phyloP scores from a whole-genome alignment of 2,329 filamentous ascomycete species.

The Setomelanomma holmii region DNA sequence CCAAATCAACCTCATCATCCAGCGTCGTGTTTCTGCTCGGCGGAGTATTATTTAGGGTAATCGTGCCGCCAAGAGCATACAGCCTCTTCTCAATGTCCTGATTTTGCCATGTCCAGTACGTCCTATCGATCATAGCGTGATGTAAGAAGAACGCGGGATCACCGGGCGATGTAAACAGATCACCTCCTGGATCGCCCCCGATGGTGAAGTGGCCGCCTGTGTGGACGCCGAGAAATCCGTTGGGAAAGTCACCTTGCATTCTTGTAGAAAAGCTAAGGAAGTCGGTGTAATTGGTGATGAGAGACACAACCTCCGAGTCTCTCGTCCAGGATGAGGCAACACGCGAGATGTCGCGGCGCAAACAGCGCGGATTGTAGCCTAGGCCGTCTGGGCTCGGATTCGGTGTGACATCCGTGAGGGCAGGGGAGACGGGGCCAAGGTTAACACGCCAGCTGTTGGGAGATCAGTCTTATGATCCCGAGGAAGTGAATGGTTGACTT shows the following conservation, averaged over 20 bases:
- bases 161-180: slow-evolving; percentile 55
- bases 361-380: slow-evolving; percentile 48
- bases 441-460: slow-evolving; percentile 50
- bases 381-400: slow-evolving; percentile 44
- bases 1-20: slow-evolving; percentile 52
- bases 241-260: slow-evolving; percentile 50
- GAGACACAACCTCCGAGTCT: slow-evolving; percentile 17
- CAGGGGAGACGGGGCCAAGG: slow-evolving; percentile 57
- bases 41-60: slow-evolving; percentile 54
- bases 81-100: slow-evolving; percentile 48
- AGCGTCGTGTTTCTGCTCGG: slow-evolving; percentile 55
- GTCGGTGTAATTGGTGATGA: slow-evolving; percentile 16
- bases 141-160: slow-evolving; percentile 58
- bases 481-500: too few species aligned
- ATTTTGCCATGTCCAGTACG: slow-evolving; percentile 61
- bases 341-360: slow-evolving; percentile 45
- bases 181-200: slow-evolving; percentile 55
- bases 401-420: slow-evolving; percentile 32
- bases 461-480: too few species aligned
- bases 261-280: slow-evolving; percentile 41
- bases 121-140: slow-evolving; percentile 57
- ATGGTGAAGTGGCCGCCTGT: slow-evolving; percentile 56
- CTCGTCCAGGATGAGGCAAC: slow-evolving; percentile 11
- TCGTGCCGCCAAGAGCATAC: slow-evolving; percentile 52
- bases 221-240: slow-evolving; percentile 52